Base-by-base conservation (phyloP, 129 eudicot species). In the Apium graveolens region DNA sequence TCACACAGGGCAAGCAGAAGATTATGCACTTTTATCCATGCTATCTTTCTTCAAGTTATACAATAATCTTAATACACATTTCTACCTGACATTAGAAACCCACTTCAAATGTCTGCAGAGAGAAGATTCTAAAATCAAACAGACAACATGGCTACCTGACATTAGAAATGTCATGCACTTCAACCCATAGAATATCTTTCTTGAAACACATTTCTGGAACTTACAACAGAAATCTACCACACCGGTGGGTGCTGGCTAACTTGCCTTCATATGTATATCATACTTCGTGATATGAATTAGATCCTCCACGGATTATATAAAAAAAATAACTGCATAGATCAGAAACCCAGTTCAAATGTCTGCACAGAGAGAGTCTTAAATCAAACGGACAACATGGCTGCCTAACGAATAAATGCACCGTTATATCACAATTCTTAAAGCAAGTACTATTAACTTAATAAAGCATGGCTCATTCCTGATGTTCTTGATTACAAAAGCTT, bases 241-340 rank as follows among this genome's bases (percentile, higher is more conserved):
- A 74, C 8, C 35, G 42, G 76, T 9, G 12, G 45, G 45, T 83
- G 85, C 34, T 76, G 63, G 63, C 12, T 76, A 53, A 84, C 83
- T 21, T 78, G 83, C 48, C 37, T 81, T 76, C 83, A 34, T 82
- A 79, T 82, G 60, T 68, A 38, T 55, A 78, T 66, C 60, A 14
- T 1, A 17, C 43, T 32, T 24, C 44, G 11, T 73, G 42, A 31
- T 0, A 70, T 5, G 5, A 35, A 35, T 27, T 6, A 31, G 32
- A 66, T 31, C 2, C 5, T 57, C 6, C 4, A 1, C 3, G 9
- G 18, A 7, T 27, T 57, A 24, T 11, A 29, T 6, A 4, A 5
- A 29, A 9, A 11, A 29, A 3, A 11, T 11, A 0, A 65, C 5
- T 65, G 70, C 5, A 12, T 5, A 29, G 37, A 29, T 57, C 65